These are phyloP conservation scores for Chlorociboria aeruginascens DNA, from an alignment of 495 filamentous ascomycete genomes.

Conservation along the genomic window DNA sequence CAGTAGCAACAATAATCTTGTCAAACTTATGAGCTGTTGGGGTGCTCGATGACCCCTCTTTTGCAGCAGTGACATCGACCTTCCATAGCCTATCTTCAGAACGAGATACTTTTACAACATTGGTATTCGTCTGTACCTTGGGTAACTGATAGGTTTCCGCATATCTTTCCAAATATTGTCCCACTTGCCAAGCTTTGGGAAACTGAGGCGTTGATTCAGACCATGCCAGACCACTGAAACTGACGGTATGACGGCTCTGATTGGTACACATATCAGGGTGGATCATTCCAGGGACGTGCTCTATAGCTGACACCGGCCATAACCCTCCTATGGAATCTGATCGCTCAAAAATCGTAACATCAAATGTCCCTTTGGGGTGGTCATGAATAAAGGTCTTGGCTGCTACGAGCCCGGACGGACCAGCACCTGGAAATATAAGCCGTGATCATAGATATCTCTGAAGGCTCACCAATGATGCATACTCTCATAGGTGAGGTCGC, in stretches of 20 bases:
- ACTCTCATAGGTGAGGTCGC: conserved; percentile 38
- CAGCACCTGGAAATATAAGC: conserved; percentile 44
- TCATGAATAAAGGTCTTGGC: conserved; percentile 67
- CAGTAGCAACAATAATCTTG: conserved; percentile 60
- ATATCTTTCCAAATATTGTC: conserved; percentile 58
- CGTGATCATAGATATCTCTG: neutral
- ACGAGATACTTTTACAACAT: conserved; percentile 6
- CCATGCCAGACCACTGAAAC: conserved; percentile 74
- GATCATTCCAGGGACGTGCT: conserved; percentile 30
- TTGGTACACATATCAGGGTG: conserved; percentile 67
- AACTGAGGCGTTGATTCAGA: conserved; percentile 41
- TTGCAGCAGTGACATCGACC: conserved; percentile 29
- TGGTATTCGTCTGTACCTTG: conserved; percentile 1
- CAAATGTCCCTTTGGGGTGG: conserved; percentile 42
- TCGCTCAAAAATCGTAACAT: conserved; percentile 60
- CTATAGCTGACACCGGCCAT: conserved; percentile 43
- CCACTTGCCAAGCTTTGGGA: conserved; percentile 66
- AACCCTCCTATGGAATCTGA: conserved; percentile 58
- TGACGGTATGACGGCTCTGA: conserved; percentile 63
- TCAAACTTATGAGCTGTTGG: conserved; percentile 40
- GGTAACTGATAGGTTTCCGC: conserved; percentile 36
- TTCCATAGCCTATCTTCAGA: conserved; percentile 34
- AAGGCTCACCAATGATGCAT: conserved; percentile 48
- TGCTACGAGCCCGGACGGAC: conserved; percentile 69
- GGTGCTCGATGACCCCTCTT: conserved; percentile 12